Evolutionary conservation across 2,329 filamentous ascomycete species (phyloP).

Genomic region (Scytalidium sp.): DNA sequence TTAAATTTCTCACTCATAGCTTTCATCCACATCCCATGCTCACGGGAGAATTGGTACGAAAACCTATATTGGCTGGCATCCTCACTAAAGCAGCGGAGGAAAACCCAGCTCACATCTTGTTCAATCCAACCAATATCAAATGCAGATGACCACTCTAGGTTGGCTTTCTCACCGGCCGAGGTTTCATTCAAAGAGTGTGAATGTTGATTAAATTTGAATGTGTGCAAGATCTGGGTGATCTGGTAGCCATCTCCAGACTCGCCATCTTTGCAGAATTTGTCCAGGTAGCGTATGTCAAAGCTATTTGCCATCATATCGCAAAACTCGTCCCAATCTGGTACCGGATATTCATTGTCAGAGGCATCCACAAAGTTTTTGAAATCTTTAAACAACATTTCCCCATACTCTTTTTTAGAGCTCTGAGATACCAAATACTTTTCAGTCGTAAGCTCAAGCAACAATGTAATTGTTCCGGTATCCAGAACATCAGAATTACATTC

Average conservation of each 20-base stretch:
- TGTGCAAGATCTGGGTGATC: conserved; percentile 1
- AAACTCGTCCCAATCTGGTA: conserved; percentile 2
- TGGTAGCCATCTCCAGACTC: not conserved
- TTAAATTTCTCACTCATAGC: no score
- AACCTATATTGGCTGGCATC: no score
- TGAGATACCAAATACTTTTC: no score
- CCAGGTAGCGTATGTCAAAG: not conserved
- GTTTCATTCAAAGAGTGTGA: no score
- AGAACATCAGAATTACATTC: no score
- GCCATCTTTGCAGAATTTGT: not conserved
- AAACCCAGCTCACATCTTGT: conserved; percentile 1
- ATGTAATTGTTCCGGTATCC: no score
- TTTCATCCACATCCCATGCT: no score
- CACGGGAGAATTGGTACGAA: no score
- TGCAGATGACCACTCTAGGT: conserved; percentile 3
- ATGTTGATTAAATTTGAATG: conserved; percentile 2
- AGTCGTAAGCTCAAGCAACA: no score
- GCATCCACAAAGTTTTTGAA: not conserved
- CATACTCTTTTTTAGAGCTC: not conserved
- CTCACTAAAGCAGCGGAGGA: not conserved
- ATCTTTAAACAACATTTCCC: not conserved
- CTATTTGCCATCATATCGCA: not conserved
- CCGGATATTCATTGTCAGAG: not conserved
- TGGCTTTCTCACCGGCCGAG: not conserved
- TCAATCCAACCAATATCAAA: conserved; percentile 1